Evolutionary conservation across 192 early-diverging fungal genomes (phyloP).

Genomic region (Linderina pennispora): DNA sequence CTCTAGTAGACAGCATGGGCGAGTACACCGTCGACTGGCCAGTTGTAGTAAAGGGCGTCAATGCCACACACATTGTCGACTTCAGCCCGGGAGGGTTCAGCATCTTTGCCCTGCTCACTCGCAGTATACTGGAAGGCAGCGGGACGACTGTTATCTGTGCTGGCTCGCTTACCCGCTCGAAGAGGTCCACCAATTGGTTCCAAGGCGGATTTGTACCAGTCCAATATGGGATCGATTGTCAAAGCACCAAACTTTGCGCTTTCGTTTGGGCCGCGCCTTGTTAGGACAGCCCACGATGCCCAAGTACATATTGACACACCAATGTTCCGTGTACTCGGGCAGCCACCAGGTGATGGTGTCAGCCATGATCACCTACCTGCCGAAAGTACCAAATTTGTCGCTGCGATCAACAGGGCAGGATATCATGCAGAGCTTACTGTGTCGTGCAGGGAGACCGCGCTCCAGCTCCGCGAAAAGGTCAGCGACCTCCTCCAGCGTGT

Average conservation of each 20-base stretch:
- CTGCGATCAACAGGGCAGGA: conserved; percentile 77
- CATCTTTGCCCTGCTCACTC: conserved; percentile 73
- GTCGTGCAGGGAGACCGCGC: conserved; percentile 77
- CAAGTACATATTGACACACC: conserved; percentile 71
- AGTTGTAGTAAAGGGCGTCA: conserved; percentile 4
- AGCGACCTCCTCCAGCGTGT: conserved; percentile 74
- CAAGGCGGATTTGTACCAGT: conserved; percentile 69
- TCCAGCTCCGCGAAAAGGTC: conserved; percentile 60
- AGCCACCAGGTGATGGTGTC: conserved; percentile 85
- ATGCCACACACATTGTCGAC: conserved; percentile 73
- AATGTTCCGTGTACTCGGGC: conserved; percentile 71
- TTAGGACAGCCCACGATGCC: conserved; percentile 45
- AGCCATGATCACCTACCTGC: conserved; percentile 84
- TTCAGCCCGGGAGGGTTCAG: conserved; percentile 85
- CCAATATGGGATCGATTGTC: conserved; percentile 54
- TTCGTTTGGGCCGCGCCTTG: conserved; percentile 70
- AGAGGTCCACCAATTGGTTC: conserved; percentile 34
- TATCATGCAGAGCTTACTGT: conserved; percentile 83
- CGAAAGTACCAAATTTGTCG: conserved; percentile 65
- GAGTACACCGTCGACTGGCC: conserved; percentile 28
- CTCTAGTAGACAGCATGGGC: conserved; percentile 20
- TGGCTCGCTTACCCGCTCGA: conserved; percentile 1
- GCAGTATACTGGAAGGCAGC: conserved; percentile 79
- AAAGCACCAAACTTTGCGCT: conserved; percentile 67
- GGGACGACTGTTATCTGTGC: conserved; percentile 53